Evolutionary conservation across 495 filamentous ascomycete species (phyloP).

Genomic region (Penicillium subrubescens): DNA sequence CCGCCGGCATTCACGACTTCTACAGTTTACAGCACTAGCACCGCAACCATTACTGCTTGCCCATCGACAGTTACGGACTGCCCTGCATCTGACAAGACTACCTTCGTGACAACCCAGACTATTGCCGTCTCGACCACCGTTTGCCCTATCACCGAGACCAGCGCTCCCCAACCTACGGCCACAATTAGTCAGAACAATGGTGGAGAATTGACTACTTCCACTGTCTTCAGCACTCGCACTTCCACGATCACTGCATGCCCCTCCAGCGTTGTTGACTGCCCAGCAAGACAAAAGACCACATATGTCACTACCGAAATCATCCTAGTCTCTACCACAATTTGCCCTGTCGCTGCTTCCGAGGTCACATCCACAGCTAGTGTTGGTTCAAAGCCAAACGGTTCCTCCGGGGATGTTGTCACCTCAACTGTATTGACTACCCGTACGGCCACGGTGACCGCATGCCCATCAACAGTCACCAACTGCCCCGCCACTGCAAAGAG

Average conservation of each 20-base stretch:
- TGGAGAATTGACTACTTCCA: slow-evolving; percentile 30
- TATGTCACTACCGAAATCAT: slow-evolving; percentile 29
- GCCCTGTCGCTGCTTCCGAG: slow-evolving; percentile 22
- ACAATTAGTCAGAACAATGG: background rate
- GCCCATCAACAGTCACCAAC: slow-evolving; percentile 22
- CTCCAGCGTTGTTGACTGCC: slow-evolving; percentile 30
- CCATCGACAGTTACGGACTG: background rate
- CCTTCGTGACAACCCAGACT: background rate
- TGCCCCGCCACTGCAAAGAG: slow-evolving; percentile 26
- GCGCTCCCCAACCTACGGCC: background rate
- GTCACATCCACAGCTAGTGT: slow-evolving; percentile 11
- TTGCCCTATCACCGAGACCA: background rate
- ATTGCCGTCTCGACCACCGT: background rate
- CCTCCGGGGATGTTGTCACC: slow-evolving; percentile 11
- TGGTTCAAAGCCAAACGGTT: slow-evolving; percentile 9
- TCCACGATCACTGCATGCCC: slow-evolving; percentile 39
- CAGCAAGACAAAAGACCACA: slow-evolving; percentile 18
- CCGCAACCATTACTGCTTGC: background rate
- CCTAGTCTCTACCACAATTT: slow-evolving; percentile 32
- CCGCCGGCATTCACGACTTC: background rate
- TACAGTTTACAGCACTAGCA: background rate
- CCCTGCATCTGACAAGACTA: background rate
- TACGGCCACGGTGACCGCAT: slow-evolving; percentile 22
- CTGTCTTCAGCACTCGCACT: slow-evolving; percentile 36
- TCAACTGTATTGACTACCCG: slow-evolving; percentile 23